phyloP scores from a whole-genome alignment of 345 rosid genomes.

The Eucalyptus cloeziana region DNA sequence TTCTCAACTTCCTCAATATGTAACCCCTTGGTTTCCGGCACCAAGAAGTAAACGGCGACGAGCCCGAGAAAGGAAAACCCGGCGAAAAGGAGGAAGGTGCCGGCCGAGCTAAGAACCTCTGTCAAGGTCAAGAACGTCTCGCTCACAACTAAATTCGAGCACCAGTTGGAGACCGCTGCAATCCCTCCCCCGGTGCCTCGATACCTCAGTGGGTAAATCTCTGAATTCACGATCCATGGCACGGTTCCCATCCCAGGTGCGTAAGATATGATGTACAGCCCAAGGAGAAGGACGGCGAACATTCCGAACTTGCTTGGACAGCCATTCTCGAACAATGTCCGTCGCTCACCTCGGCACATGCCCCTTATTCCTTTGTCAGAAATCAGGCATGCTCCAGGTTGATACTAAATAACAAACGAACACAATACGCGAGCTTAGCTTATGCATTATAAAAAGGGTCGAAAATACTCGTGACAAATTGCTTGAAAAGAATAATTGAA shows the following conservation, averaged over 20 bases:
- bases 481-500: not conserved
- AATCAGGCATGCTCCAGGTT: constrained; percentile 69
- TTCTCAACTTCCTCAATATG: constrained; percentile 73
- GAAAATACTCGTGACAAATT: not conserved
- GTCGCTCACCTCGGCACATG: constrained; percentile 13
- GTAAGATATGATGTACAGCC: constrained; percentile 52
- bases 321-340: constrained; percentile 49
- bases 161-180: constrained; percentile 75
- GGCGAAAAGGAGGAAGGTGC: constrained; percentile 62
- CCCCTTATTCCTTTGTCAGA: constrained; percentile 3
- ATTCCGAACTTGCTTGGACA: constrained; percentile 80
- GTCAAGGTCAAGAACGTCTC: constrained; percentile 49
- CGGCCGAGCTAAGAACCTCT: constrained; percentile 40
- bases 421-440: not conserved
- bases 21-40: constrained; percentile 85
- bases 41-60: constrained; percentile 42
- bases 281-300: constrained; percentile 51
- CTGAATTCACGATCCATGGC: constrained; percentile 94
- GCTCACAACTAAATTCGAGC: constrained; percentile 60
- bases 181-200: constrained; percentile 87
- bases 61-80: constrained; percentile 35
- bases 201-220: constrained; percentile 76
- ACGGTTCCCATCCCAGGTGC: constrained; percentile 87
- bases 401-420: constrained; percentile 27
- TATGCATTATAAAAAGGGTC: not conserved